These are phyloP conservation scores for Thermomyces lanuginosus DNA, from an alignment of 2,329 filamentous ascomycete species.

Conservation along the genomic window DNA sequence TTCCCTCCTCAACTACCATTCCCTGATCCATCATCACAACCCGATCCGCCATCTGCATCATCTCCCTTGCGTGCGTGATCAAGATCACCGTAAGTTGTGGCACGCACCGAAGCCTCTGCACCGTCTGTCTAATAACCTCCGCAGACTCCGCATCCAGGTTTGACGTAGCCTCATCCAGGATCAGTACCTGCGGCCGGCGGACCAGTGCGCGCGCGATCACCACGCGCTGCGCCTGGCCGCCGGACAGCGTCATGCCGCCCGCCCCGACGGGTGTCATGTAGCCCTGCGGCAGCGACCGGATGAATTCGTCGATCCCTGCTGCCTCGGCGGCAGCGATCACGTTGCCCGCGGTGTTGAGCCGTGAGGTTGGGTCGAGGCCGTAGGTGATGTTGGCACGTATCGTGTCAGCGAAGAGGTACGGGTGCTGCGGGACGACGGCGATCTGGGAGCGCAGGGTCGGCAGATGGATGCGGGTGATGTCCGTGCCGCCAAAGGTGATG, in stretches of 20 bases:
- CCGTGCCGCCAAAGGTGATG: conserved; percentile 37
- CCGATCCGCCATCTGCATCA: conserved; percentile 68
- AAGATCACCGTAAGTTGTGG: conserved; percentile 51
- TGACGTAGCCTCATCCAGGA: conserved; percentile 77
- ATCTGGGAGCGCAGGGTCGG: conserved; percentile 43
- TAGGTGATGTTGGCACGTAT: conserved; percentile 50
- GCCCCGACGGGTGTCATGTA: conserved; percentile 63
- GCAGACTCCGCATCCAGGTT: conserved; percentile 58
- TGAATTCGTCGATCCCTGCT: conserved; percentile 56
- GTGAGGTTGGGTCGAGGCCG: conserved; percentile 44
- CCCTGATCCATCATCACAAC: conserved; percentile 58
- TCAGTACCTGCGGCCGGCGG: conserved; percentile 51
- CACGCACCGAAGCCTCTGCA: conserved; percentile 36
- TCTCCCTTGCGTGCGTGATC: conserved; percentile 65
- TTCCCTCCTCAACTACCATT: conserved; percentile 50
- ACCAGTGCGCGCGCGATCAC: conserved; percentile 67
- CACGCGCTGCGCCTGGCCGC: conserved; percentile 68
- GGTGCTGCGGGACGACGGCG: conserved; percentile 44
- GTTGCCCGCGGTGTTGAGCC: conserved; percentile 30
- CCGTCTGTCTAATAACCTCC: conserved; percentile 44
- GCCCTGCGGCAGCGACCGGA: conserved; percentile 51
- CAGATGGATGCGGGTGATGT: conserved; percentile 45
- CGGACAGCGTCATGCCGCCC: conserved; percentile 55
- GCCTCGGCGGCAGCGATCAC: conserved; percentile 42
- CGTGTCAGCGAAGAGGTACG: conserved; percentile 41